Evolutionary conservation across 306 rosid species (phyloP).

Genomic region (Cucurbita maxima): DNA sequence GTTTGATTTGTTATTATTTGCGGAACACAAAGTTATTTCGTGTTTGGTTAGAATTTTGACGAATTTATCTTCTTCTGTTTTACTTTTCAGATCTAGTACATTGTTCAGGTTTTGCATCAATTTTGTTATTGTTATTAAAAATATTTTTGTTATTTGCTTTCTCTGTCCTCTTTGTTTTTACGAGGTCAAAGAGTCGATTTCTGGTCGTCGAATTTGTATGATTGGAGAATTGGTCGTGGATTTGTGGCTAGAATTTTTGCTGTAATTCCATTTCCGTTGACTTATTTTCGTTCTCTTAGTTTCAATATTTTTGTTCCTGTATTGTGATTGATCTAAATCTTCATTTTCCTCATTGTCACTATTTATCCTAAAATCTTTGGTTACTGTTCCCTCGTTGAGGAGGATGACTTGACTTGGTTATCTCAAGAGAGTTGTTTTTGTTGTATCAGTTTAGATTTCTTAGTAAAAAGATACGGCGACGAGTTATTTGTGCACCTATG

Average conservation of each 20-base stretch:
- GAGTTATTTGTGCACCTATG: background rate
- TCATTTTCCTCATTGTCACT: background rate
- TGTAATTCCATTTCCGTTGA: background rate
- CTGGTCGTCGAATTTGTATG: constrained; percentile 5
- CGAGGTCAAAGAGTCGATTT: constrained; percentile 4
- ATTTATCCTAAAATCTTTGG: background rate
- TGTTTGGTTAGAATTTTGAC: constrained; percentile 8
- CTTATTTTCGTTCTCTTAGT: background rate
- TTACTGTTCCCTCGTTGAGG: background rate
- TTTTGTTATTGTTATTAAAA: background rate
- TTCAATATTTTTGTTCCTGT: background rate
- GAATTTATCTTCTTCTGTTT: constrained; percentile 5
- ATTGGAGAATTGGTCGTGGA: constrained; percentile 1
- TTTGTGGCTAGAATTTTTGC: background rate
- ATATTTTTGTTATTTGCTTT: background rate
- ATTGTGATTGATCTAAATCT: background rate
- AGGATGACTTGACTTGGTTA: background rate
- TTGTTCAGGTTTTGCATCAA: background rate
- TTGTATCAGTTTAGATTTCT: background rate
- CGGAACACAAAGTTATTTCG: background rate
- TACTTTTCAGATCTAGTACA: constrained; percentile 11
- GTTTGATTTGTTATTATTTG: background rate
- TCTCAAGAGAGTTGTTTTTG: background rate
- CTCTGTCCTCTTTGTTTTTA: background rate
- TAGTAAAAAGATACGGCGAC: background rate